phyloP scores from a whole-genome alignment of 2,329 filamentous ascomycete species.

The Paecilomyces dactylethromorphus region DNA sequence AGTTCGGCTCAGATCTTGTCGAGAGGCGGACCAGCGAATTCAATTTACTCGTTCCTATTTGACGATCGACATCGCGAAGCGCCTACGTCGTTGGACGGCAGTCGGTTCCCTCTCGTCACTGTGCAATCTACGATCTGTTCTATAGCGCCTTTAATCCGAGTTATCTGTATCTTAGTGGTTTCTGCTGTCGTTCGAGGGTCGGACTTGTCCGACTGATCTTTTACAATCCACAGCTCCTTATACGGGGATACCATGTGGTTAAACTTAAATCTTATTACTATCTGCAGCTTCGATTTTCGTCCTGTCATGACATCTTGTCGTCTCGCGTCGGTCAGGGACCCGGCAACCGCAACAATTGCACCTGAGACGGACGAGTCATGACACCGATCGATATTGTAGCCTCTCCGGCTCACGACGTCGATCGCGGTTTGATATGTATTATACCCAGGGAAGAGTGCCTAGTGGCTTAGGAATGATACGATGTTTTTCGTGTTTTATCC shows the following conservation, averaged over 20 bases:
- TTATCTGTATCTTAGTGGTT: background rate
- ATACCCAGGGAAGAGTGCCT: background rate
- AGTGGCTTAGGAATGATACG: background rate
- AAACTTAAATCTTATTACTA: background rate
- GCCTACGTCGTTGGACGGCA: background rate
- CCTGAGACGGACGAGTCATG: background rate
- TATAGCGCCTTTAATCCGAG: background rate
- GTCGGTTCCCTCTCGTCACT: background rate
- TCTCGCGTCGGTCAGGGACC: background rate
- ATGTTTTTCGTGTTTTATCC: background rate
- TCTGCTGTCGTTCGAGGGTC: background rate
- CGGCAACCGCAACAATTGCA: background rate
- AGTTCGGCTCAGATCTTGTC: background rate
- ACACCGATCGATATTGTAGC: background rate
- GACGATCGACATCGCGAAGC: background rate
- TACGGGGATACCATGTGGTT: background rate
- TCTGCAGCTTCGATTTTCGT: background rate
- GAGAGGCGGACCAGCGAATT: background rate
- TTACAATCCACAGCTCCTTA: background rate
- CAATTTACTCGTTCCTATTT: slow-evolving; percentile 55
- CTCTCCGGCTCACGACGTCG: background rate
- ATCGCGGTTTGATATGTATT: background rate
- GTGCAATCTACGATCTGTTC: background rate
- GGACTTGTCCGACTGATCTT: background rate
- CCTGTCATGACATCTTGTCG: background rate